Base-by-base conservation (phyloP, 1,284 basidiomycete species). In the Sporisorium scitamineum region DNA sequence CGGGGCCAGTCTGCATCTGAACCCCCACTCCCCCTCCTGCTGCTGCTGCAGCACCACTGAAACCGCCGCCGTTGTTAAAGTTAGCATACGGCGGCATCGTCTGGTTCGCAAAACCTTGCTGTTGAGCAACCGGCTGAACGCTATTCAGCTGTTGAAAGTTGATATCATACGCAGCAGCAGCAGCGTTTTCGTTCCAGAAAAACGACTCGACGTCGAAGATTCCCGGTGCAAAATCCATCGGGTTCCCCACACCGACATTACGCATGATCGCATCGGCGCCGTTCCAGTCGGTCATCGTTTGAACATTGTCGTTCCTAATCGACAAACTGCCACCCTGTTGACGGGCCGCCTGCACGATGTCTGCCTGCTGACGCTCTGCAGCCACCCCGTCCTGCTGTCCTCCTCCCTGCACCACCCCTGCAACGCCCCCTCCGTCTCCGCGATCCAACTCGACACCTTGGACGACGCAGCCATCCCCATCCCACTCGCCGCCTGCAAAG, bases 181-280 rank as follows among this genome's bases (percentile, higher is more conserved):
- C 54, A 5, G 69, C 73, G 29, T 78, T 79, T 29, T 80, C 79
- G 61, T 80, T 80, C 79, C 79, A 80, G 61, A 76, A 80, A 53
- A 79, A 78, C 27, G 70, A 70, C 53, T 80, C 79, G 48, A 78
- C 71, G 54, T 80, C 79, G 48, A 80, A 80, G 51, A 78, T 66
- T 5, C 71, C 69, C 32, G 76, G 78, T 11, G 76, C 69, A 39
- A 68, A 76, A 16, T 51, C 50, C 24, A 45, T 39, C 22, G 37
- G 22, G 31, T 45, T n/a, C n/a, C n/a, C n/a, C n/a, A n/a, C n/a
- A n/a, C n/a, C n/a, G n/a, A n/a, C n/a, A n/a, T n/a, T n/a, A n/a
- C n/a, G n/a, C n/a, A n/a, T 32, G n/a, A 58, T 29, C 13, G 31
- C 50, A 13, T 16, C 22, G 11, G 5, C 26, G 47, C 47, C 47